Base-by-base conservation (phyloP, 2,329 filamentous ascomycete species). In the Fusarium torreyae region DNA sequence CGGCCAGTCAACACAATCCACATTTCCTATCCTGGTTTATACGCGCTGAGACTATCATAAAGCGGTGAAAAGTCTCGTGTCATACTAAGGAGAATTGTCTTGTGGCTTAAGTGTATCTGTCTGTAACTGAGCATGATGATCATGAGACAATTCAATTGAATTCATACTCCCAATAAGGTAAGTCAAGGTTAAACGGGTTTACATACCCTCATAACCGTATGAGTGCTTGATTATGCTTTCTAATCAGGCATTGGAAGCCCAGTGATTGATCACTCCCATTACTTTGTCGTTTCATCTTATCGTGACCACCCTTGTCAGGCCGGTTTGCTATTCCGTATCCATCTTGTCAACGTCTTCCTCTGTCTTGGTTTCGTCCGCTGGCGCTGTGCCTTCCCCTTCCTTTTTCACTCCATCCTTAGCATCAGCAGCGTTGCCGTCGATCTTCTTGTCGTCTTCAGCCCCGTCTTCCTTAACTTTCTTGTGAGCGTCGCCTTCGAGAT, bases 391-490 rank as follows among this genome's bases (percentile, higher is more conserved):
- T 44, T 63, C 46, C 17, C 62, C 57, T 11, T 38, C 52, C 15
- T 57, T 48, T 34, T 39, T 18, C 38, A 49, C 45, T 39, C 6
- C 62, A 24, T 52, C 45, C 26, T 63, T 57, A 7, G 6, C 57
- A 22, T 59, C 45, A 31, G 43, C 28, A 33, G 26, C 49, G n/a
- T 67, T 64, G 7, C 48, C 68, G 14, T 66, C 58, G 9, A 64
- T 70, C 17, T 81, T 81, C 53, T 84, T 83, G 75, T 84, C 87
- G 2, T 22, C 68, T 63, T 24, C 68, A 15, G 48, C 57, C n/a
- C 64, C 70, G 10, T 81, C 82, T 52, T 85, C 84, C 77, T 84
- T 88, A 1, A 84, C 52, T 72, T 85, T 86, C 80, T 89, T 89
- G 36, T 74, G 75, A 33, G 75, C 64, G 42, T 77, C 77, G 11